phyloP scores from a whole-genome alignment of 139 green algal species.

The Closterium sp. region DNA sequence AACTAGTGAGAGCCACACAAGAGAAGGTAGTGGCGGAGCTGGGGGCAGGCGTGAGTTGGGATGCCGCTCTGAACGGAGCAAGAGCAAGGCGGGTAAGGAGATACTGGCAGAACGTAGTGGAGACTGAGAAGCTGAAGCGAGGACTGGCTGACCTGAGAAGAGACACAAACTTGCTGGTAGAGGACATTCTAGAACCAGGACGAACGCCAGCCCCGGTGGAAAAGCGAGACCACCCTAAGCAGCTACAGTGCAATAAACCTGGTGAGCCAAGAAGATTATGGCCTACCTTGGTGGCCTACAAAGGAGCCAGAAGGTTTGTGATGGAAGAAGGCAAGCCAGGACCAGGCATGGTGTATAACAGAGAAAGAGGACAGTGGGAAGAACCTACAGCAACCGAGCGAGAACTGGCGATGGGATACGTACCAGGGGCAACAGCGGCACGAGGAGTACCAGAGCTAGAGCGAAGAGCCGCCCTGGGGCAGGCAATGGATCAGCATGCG shows the following conservation, averaged over 20 bases:
- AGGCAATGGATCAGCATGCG: not conserved
- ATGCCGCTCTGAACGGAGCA: no score
- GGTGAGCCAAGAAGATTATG: not conserved
- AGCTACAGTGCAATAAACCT: not conserved
- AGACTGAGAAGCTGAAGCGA: no score
- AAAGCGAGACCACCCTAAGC: not conserved
- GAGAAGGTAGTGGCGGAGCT: no score
- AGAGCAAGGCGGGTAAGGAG: no score
- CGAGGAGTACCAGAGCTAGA: not conserved
- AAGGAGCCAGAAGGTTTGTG: not conserved
- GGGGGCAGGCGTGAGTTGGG: no score
- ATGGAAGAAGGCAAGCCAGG: not conserved
- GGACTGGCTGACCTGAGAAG: no score
- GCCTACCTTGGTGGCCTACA: not conserved
- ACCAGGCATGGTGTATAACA: not conserved
- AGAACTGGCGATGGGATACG: not conserved
- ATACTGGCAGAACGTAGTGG: no score
- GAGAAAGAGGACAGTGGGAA: not conserved
- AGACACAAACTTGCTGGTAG: no score
- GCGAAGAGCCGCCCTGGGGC: not conserved
- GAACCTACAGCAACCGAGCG: not conserved
- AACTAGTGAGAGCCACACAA: no score
- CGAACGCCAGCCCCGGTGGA: not conserved
- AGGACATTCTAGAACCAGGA: not conserved
- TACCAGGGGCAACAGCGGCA: not conserved